Conservation (phyloP, 2,329 filamentous ascomycete species). For the Fusarium nygamai region DNA sequence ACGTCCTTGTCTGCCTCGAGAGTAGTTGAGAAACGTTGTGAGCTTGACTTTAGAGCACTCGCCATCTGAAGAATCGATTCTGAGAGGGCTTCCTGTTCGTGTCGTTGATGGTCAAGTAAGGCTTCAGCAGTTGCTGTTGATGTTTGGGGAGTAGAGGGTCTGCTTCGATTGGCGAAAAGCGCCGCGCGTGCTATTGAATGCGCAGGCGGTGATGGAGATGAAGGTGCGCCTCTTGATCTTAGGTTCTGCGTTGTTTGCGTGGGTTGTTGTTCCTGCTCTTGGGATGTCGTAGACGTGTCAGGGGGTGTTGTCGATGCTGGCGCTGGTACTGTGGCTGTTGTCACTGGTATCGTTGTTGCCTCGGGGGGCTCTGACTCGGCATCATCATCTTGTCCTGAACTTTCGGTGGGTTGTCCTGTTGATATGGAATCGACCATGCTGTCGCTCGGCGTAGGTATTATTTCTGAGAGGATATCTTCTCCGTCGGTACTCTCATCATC, state of each 20-base stretch:
- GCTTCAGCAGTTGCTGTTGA: slow-evolving; percentile 71
- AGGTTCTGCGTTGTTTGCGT: slow-evolving; percentile 50
- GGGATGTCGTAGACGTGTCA: slow-evolving; percentile 14
- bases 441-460: slow-evolving; percentile 65
- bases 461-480: slow-evolving; percentile 65
- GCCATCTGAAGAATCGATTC: slow-evolving; percentile 85
- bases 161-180: slow-evolving; percentile 55
- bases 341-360: slow-evolving; percentile 38
- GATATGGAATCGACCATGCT: slow-evolving; percentile 56
- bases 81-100: slow-evolving; percentile 85
- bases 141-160: slow-evolving; percentile 49
- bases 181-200: slow-evolving; percentile 54
- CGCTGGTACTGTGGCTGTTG: slow-evolving; percentile 15
- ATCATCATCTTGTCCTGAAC: slow-evolving; percentile 37
- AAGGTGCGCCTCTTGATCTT: slow-evolving; percentile 45
- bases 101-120: slow-evolving; percentile 78
- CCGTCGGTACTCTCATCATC: slow-evolving; percentile 59
- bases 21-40: slow-evolving; percentile 74
- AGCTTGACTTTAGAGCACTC: slow-evolving; percentile 77
- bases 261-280: slow-evolving; percentile 22
- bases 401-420: slow-evolving; percentile 38
- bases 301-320: slow-evolving; percentile 16
- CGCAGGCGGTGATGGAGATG: slow-evolving; percentile 36
- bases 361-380: slow-evolving; percentile 60
- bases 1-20: slow-evolving; percentile 79